Percentiles rank a stretch among this genome's conserved stretches.
Evolutionary conservation across 768 basidiomycete species (phyloP).

Genomic region (Termitomyces sp.): DNA sequence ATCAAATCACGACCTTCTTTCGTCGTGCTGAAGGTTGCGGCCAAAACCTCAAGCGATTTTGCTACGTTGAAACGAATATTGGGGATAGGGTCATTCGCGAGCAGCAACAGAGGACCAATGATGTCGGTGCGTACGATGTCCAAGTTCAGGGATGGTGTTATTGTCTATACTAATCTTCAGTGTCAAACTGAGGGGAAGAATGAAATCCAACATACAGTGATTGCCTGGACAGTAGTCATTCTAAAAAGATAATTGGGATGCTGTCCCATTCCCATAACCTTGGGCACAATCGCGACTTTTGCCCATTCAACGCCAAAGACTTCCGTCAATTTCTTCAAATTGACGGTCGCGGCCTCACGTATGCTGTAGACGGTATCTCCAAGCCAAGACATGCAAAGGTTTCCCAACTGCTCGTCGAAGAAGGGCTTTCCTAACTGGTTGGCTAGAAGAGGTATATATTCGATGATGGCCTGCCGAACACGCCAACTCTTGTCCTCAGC

Average conservation of each 20-base stretch:
- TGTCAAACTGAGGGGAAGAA: constrained; percentile 5
- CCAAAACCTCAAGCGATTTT: constrained; percentile 89
- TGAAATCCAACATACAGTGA: constrained; percentile 64
- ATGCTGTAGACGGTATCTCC: constrained; percentile 99
- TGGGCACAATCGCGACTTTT: constrained; percentile 87
- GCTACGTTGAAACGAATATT: constrained; percentile 99
- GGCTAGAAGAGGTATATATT: constrained; percentile 97
- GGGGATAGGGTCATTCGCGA: constrained; percentile 89
- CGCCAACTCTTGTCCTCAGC: constrained; percentile 99
- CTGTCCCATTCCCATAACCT: constrained; percentile 94
- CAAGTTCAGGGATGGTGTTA: constrained; percentile 83
- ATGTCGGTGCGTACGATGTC: constrained; percentile 84
- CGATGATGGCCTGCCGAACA: constrained; percentile 98
- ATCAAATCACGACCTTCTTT: constrained; percentile 75
- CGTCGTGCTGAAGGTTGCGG: constrained; percentile 57
- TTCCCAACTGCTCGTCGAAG: constrained; percentile 96
- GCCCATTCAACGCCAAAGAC: constrained; percentile 99
- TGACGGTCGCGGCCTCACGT: constrained; percentile 95
- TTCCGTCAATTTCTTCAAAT: constrained; percentile 94
- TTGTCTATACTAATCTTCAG: constrained; percentile 58
- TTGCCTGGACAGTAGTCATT: constrained; percentile 99
- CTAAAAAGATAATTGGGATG: constrained; percentile 96
- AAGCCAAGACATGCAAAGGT: constrained; percentile 98
- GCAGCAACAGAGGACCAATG: constrained; percentile 75
- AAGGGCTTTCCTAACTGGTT: constrained; percentile 96